These are phyloP conservation scores for Groenewaldozyma auringiensis DNA, from an alignment of 1,139 yeast genomes.

Conservation along the genomic window DNA sequence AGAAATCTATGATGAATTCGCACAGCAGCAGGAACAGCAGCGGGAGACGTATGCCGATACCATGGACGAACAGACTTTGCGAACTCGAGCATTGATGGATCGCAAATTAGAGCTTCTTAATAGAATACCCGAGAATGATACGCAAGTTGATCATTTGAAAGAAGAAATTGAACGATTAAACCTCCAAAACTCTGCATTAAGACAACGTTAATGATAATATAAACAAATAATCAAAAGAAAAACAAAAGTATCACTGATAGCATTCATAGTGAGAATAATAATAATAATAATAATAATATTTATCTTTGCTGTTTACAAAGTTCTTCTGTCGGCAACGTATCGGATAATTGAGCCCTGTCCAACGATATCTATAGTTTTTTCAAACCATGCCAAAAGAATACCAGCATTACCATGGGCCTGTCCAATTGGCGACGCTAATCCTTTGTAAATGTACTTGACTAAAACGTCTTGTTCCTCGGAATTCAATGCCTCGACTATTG, in stretches of 20 bases:
- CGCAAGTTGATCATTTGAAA: constrained; percentile 8
- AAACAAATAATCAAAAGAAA: constrained; percentile 4
- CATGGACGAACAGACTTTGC: constrained; percentile 23
- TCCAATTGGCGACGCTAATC: constrained; percentile 61
- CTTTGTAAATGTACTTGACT: constrained; percentile 77
- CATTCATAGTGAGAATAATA: too few relatives aligned
- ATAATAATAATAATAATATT: background rate
- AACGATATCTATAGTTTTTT: constrained; percentile 71
- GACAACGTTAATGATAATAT: constrained; percentile 2
- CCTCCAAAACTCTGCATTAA: constrained; percentile 7
- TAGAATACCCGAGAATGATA: constrained; percentile 5
- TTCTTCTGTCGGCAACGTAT: constrained; percentile 76
- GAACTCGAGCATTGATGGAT: constrained; percentile 21
- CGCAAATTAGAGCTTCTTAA: constrained; percentile 20
- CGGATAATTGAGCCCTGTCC: constrained; percentile 89
- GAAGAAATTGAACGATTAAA: constrained; percentile 12
- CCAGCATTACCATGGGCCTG: constrained; percentile 83
- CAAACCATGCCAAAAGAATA: constrained; percentile 81
- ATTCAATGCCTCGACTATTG: constrained; percentile 50
- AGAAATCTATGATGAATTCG: constrained; percentile 31
- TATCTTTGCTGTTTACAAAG: constrained; percentile 40
- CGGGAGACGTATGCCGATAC: constrained; percentile 21
- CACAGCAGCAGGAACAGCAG: constrained; percentile 26
- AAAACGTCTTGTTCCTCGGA: constrained; percentile 68
- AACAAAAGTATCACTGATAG: background rate